Evolutionary conservation across 176 grass and related monocot genomes (phyloP).

Genomic region (Metroxylon sagu): DNA sequence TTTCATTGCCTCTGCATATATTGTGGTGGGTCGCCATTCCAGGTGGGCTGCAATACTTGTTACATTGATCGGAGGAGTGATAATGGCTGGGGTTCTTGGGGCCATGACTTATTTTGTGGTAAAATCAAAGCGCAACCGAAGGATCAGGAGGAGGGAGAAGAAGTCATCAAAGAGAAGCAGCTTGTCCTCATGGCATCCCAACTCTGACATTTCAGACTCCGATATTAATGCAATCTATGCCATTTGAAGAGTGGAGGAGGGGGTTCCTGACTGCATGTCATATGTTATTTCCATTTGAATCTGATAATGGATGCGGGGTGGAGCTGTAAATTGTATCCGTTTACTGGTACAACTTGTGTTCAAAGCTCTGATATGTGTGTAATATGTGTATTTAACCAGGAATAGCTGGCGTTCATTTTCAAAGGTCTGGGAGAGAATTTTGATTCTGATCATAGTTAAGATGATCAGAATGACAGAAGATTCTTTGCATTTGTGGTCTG

Average conservation of each 20-base stretch:
- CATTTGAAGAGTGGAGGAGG: constrained; percentile 37
- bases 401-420: no score
- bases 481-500: no score
- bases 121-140: constrained; percentile 67
- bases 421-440: no score
- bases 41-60: constrained; percentile 87
- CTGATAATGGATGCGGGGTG: no score
- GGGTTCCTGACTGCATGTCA: background rate
- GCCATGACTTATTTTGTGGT: constrained; percentile 96
- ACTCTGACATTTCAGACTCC: constrained; percentile 75
- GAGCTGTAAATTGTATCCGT: no score
- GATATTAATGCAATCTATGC: constrained; percentile 83
- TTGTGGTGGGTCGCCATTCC: constrained; percentile 68
- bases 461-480: no score
- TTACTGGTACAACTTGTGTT: no score
- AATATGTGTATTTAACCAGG: no score
- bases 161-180: constrained; percentile 78
- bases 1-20: constrained; percentile 86
- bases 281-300: no score
- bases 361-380: no score
- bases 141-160: constrained; percentile 78
- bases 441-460: no score
- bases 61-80: constrained; percentile 68
- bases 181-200: constrained; percentile 67
- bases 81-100: constrained; percentile 82